phyloP scores from a whole-genome alignment of 306 rosid species.

The Echinosophora koreensis region DNA sequence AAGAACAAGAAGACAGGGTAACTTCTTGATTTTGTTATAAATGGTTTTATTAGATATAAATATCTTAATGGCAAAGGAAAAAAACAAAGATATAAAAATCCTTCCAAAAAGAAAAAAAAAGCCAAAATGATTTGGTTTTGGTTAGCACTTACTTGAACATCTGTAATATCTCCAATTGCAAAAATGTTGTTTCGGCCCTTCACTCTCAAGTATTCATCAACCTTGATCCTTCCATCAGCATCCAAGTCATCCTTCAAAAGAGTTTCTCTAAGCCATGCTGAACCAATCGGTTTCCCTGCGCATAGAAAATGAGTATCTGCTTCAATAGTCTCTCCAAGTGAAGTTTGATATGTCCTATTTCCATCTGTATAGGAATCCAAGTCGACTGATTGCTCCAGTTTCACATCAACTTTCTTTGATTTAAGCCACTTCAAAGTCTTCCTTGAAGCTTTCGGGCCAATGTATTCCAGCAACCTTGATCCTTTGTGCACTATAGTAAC shows the following conservation, averaged over 20 bases:
- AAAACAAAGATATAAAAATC: neutral
- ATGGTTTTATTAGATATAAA: neutral
- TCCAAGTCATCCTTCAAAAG: constrained; percentile 58
- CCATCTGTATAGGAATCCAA: constrained; percentile 47
- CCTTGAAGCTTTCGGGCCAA: constrained; percentile 71
- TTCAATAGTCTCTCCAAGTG: constrained; percentile 62
- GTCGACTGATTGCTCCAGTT: constrained; percentile 60
- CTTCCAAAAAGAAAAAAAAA: neutral
- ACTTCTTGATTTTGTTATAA: constrained; percentile 22
- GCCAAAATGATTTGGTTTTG: constrained; percentile 4
- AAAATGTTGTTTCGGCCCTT: constrained; percentile 63
- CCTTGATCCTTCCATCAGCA: constrained; percentile 66
- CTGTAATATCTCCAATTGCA: constrained; percentile 85
- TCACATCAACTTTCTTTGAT: constrained; percentile 71
- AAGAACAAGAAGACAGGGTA: constrained; percentile 5
- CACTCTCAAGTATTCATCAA: constrained; percentile 71
- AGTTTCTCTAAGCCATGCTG: constrained; percentile 78
- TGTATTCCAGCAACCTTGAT: constrained; percentile 74
- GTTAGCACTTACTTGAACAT: constrained; percentile 66
- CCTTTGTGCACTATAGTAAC: constrained; percentile 76
- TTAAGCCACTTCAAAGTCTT: constrained; percentile 68
- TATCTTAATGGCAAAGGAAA: neutral
- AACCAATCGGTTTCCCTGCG: constrained; percentile 57
- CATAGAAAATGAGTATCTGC: constrained; percentile 80
- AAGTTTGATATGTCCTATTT: constrained; percentile 57